A percentile compares a stretch with the other conserved stretches of the same genome.
Evolutionary conservation across 1,284 basidiomycete genomes (phyloP).

Genomic region (Ceratobasidium sp.): DNA sequence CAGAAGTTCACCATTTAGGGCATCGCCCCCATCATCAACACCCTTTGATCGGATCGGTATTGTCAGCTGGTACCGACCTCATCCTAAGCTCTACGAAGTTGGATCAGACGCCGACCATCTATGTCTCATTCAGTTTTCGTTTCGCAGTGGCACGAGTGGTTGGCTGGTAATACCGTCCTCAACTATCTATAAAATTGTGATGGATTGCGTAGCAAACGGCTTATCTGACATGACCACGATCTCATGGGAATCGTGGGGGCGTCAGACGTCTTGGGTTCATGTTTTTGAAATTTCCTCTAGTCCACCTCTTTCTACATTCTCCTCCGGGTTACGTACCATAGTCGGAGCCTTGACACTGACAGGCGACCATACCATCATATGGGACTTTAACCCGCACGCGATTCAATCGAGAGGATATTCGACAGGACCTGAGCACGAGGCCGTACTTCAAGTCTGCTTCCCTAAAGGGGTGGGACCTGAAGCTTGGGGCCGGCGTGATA

Average conservation of each 20-base stretch:
- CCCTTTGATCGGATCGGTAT: neutral
- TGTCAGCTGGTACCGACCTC: constrained; percentile 4
- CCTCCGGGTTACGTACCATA: constrained; percentile 5
- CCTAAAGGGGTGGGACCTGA: neutral
- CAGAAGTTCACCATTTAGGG: neutral
- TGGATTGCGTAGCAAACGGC: neutral
- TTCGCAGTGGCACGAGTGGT: neutral
- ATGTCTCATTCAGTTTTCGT: neutral
- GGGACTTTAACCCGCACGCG: neutral
- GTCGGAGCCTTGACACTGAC: neutral
- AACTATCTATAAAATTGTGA: neutral
- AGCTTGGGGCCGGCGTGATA: neutral
- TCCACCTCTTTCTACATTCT: neutral
- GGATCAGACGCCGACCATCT: neutral
- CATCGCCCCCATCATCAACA: neutral
- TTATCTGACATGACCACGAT: constrained; percentile 3
- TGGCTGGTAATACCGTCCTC: constrained; percentile 1
- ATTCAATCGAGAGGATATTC: neutral
- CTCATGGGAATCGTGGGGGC: neutral
- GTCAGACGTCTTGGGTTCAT: constrained; percentile 13
- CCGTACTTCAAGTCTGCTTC: neutral
- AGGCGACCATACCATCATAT: neutral
- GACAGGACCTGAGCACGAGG: neutral
- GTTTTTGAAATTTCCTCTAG: too few relatives aligned
- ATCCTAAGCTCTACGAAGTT: constrained; percentile 7